These are phyloP conservation scores for Mortierella sp. DNA, from an alignment of 371 early-diverging fungal species.

Conservation along the genomic window DNA sequence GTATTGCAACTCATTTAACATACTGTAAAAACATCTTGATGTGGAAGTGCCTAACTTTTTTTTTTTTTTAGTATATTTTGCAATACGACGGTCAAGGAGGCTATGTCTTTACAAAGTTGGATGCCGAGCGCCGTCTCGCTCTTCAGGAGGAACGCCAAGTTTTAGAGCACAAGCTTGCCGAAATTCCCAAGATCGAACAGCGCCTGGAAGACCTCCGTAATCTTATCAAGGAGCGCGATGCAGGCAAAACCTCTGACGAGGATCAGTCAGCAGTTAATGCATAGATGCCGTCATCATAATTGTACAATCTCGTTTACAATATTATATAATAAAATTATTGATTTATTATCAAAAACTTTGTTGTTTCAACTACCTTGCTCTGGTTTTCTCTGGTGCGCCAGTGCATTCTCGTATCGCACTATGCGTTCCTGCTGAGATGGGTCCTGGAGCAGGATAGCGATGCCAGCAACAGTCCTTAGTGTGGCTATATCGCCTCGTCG, in stretches of 20 bases:
- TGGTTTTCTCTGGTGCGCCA: conserved; percentile 9
- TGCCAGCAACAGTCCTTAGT: conserved; percentile 43
- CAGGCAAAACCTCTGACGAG: conserved; percentile 16
- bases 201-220: conserved; percentile 73
- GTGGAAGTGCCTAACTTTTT: neutral
- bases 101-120: conserved; percentile 87
- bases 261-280: conserved; percentile 11
- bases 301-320: neutral
- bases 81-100: conserved; percentile 94
- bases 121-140: conserved; percentile 88
- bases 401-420: conserved; percentile 12
- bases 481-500: conserved; percentile 37
- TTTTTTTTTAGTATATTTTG: conserved; percentile 63
- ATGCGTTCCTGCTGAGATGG: conserved; percentile 25
- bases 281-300: conserved; percentile 1
- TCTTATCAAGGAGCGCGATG: conserved; percentile 56
- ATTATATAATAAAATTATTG: neutral
- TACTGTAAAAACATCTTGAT: neutral
- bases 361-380: neutral
- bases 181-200: conserved; percentile 77
- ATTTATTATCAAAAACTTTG: neutral
- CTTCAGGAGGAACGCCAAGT: conserved; percentile 79
- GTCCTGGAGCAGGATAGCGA: conserved; percentile 46
- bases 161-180: conserved; percentile 80
- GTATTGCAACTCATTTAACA: neutral